These are phyloP conservation scores for Lecanoromycetidae sp. DNA, from an alignment of 2,329 filamentous ascomycete species.

Conservation along the genomic window DNA sequence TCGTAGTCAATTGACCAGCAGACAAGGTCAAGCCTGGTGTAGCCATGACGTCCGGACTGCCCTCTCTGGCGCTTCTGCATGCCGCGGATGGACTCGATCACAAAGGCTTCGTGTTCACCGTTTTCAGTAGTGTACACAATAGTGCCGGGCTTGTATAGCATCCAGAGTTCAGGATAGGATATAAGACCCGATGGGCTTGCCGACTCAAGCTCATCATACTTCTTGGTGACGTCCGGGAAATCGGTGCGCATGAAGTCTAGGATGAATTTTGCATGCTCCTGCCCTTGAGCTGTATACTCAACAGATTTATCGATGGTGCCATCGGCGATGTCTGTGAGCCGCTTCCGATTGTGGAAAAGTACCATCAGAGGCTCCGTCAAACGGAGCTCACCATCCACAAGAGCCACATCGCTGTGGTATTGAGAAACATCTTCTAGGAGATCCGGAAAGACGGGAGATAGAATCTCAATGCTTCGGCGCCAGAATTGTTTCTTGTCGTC, in stretches of 20 bases:
- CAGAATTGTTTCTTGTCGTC: constrained; percentile 9
- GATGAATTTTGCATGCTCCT: constrained; percentile 12
- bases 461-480: constrained; percentile 9
- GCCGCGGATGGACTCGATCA: constrained; percentile 14
- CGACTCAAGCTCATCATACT: constrained; percentile 12
- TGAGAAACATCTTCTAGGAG: not conserved
- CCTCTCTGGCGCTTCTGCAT: constrained; percentile 3
- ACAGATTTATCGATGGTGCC: not conserved
- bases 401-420: not conserved
- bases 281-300: not conserved
- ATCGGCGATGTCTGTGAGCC: not conserved
- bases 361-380: constrained; percentile 13
- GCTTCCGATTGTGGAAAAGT: constrained; percentile 14
- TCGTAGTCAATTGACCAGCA: constrained; percentile 16
- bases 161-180: constrained; percentile 10
- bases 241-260: constrained; percentile 11
- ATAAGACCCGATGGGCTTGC: constrained; percentile 7
- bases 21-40: constrained; percentile 11
- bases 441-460: constrained; percentile 8
- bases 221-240: constrained; percentile 1
- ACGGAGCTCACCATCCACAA: constrained; percentile 1
- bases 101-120: constrained; percentile 16
- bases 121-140: constrained; percentile 12
- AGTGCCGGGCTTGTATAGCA: constrained; percentile 16
- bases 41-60: not conserved